Evolutionary conservation across 1,284 basidiomycete genomes (phyloP).

Genomic region (Chondrostereum purpureum): DNA sequence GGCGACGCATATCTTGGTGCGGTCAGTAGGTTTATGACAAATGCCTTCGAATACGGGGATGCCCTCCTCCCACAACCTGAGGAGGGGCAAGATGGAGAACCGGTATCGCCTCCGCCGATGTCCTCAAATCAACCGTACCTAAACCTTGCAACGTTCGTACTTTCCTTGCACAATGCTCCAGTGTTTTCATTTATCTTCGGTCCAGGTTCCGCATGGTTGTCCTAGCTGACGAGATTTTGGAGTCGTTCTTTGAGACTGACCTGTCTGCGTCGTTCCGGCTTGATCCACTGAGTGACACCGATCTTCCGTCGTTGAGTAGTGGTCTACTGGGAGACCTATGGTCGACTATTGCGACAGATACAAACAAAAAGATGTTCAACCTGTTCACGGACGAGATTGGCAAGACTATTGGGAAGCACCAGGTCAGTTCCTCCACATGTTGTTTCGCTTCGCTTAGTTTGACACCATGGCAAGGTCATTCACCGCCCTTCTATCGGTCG

Average conservation of each 20-base stretch:
- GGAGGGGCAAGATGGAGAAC: constrained; percentile 34
- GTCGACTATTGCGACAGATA: constrained; percentile 83
- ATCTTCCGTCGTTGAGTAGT: constrained; percentile 42
- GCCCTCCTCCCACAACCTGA: constrained; percentile 57
- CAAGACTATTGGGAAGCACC: constrained; percentile 87
- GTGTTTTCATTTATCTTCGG: constrained; percentile 7
- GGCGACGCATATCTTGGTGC: constrained; percentile 96
- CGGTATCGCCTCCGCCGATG: constrained; percentile 40
- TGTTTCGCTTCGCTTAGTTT: constrained; percentile 3
- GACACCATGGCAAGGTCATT: constrained; percentile 20
- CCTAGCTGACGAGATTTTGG: constrained; percentile 88
- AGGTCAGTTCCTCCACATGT: constrained; percentile 35
- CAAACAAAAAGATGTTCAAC: constrained; percentile 81
- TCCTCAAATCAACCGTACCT: constrained; percentile 81
- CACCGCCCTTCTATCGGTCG: constrained; percentile 83
- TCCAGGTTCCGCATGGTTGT: constrained; percentile 96
- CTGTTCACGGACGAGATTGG: constrained; percentile 90
- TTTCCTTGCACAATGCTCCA: no score
- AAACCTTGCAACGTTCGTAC: constrained; percentile 70
- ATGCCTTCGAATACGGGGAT: constrained; percentile 95
- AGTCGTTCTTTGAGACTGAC: constrained; percentile 91
- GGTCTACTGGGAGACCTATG: constrained; percentile 81
- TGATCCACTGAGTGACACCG: constrained; percentile 60
- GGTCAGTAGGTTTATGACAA: constrained; percentile 93
- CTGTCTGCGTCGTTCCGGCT: constrained; percentile 83